phyloP scores from a whole-genome alignment of 176 grass and related monocot species.

The Cenchrus fungigraminus region DNA sequence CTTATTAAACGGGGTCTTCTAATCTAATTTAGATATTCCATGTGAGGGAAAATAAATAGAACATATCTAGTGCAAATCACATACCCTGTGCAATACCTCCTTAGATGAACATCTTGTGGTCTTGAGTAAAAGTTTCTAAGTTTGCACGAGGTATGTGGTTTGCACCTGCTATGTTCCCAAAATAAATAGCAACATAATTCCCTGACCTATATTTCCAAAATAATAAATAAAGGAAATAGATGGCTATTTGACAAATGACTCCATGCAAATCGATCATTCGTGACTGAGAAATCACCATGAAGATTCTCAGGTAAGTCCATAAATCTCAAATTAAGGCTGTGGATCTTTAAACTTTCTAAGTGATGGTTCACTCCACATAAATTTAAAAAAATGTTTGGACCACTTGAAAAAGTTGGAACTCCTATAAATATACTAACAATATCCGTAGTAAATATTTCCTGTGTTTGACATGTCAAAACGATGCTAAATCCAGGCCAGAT shows the following conservation, averaged over 20 bases:
- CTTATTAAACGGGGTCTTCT: background rate
- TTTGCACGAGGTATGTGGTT: no score
- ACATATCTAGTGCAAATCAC: no score
- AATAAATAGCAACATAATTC: background rate
- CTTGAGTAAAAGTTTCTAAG: no score
- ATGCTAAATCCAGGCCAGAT: background rate
- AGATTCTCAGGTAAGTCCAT: background rate
- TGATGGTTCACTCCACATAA: background rate
- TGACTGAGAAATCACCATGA: no score
- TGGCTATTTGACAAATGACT: no score
- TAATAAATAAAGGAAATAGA: background rate
- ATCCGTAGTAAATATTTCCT: no score
- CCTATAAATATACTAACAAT: no score
- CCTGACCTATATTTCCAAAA: background rate
- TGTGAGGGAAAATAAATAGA: background rate
- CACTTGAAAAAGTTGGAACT: background rate
- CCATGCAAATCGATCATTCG: no score
- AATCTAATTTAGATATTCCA: background rate
- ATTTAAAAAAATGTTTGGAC: background rate
- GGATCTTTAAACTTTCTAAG: background rate
- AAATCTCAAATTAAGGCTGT: background rate
- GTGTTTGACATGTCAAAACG: background rate
- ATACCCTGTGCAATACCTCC: no score
- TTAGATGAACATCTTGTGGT: no score
- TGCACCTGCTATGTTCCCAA: no score